Percentiles rank a stretch among this genome's conserved stretches.
Evolutionary conservation across 1,284 basidiomycete species (phyloP).

Genomic region (Cryptococcus neoformans): DNA sequence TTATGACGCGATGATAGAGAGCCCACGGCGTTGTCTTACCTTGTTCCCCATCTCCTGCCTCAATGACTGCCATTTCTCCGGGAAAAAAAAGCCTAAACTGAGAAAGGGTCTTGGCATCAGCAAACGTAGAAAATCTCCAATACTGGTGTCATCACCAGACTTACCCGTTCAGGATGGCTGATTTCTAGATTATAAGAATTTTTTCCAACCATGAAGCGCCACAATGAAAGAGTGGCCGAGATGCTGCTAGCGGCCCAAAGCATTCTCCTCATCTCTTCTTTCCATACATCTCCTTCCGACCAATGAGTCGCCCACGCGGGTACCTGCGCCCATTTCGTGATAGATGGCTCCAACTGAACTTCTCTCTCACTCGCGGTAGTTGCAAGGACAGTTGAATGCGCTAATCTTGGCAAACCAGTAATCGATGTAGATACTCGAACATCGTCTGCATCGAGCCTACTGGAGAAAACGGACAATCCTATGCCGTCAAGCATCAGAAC

Average conservation of each 20-base stretch:
- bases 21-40: constrained; percentile 22
- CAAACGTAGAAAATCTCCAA: too few relatives aligned
- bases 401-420: neutral
- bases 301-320: constrained; percentile 18
- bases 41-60: neutral
- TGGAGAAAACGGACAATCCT: constrained; percentile 14
- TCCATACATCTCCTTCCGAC: constrained; percentile 15
- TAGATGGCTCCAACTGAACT: neutral
- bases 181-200: constrained; percentile 11
- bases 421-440: constrained; percentile 2
- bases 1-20: constrained; percentile 22
- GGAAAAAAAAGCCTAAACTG: constrained; percentile 31
- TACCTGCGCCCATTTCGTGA: constrained; percentile 10
- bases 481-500: constrained; percentile 22
- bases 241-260: constrained; percentile 27
- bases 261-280: constrained; percentile 30
- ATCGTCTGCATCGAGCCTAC: constrained; percentile 12
- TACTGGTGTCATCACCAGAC: neutral
- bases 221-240: constrained; percentile 21
- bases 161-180: constrained; percentile 21
- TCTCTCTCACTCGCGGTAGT: neutral
- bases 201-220: constrained; percentile 12
- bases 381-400: neutral
- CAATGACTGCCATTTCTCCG: constrained; percentile 8
- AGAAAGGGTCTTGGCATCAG: neutral